A percentile compares a stretch with the other conserved stretches of the same genome.
Conservation (phyloP, 305 asterid species). For the Andrographis paniculata region DNA sequence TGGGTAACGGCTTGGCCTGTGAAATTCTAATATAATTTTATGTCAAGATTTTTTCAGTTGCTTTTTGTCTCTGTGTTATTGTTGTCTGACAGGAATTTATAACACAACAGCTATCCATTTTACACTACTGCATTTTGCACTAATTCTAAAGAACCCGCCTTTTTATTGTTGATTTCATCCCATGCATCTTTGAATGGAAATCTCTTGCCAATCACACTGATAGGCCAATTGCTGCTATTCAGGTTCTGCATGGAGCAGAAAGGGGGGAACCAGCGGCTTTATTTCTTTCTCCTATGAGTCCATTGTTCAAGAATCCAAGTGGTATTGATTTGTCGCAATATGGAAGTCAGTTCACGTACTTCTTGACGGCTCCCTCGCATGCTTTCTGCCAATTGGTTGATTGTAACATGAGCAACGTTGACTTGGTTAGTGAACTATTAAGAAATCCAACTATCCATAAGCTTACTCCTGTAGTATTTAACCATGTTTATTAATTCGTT, state of each 20-base stretch:
- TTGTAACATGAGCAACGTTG: slow-evolving; percentile 37
- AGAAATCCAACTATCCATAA: slow-evolving; percentile 10
- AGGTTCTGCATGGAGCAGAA: slow-evolving; percentile 93
- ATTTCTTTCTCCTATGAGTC: slow-evolving; percentile 79
- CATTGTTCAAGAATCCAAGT: slow-evolving; percentile 57
- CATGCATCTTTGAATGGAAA: slow-evolving; percentile 2
- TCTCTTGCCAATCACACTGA: slow-evolving; percentile 19
- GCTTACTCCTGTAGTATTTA: slow-evolving; percentile 9
- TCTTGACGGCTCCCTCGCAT: slow-evolving; percentile 82
- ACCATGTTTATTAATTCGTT: slow-evolving; percentile 15
- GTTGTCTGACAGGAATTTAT: too few relatives aligned
- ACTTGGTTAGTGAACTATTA: slow-evolving; percentile 40
- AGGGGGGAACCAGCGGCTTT: slow-evolving; percentile 80
- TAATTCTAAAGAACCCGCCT: not conserved
- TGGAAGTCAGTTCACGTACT: slow-evolving; percentile 95
- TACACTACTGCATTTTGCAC: too few relatives aligned
- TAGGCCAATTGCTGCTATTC: slow-evolving; percentile 20
- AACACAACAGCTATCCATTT: too few relatives aligned
- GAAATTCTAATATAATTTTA: too few relatives aligned
- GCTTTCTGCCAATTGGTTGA: slow-evolving; percentile 87
- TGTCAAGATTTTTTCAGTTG: too few relatives aligned
- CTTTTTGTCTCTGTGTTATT: too few relatives aligned
- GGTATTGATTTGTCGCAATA: slow-evolving; percentile 35
- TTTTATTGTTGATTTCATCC: not conserved
- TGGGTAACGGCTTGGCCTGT: too few relatives aligned